phyloP scores from a whole-genome alignment of 192 early-diverging fungal species.

The Coemansia interrupta region DNA sequence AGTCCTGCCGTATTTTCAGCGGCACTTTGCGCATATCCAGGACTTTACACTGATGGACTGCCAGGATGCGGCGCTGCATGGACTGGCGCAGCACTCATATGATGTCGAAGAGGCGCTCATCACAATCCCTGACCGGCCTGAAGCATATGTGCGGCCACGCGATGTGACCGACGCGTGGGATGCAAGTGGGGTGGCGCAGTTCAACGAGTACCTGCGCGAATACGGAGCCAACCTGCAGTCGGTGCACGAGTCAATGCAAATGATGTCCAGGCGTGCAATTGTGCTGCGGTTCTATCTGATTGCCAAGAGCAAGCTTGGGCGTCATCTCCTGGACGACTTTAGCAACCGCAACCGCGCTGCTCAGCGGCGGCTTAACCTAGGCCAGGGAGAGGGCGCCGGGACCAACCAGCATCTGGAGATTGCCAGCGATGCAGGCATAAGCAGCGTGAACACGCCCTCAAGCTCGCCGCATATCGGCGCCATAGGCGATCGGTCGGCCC shows the following conservation, averaged over 20 bases:
- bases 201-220: conserved; percentile 60
- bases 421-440: conserved; percentile 30
- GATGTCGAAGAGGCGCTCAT: conserved; percentile 60
- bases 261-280: conserved; percentile 50
- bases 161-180: conserved; percentile 59
- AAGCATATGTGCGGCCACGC: conserved; percentile 51
- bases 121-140: conserved; percentile 44
- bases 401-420: conserved; percentile 33
- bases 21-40: conserved; percentile 20
- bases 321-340: conserved; percentile 60
- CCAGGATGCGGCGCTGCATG: conserved; percentile 61
- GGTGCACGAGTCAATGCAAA: conserved; percentile 55
- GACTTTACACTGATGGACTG: conserved; percentile 60
- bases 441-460: conserved; percentile 27
- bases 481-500: not conserved
- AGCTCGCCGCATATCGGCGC: conserved; percentile 23
- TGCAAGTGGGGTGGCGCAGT: conserved; percentile 49
- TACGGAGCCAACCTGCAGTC: conserved; percentile 65
- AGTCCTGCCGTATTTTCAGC: conserved; percentile 39
- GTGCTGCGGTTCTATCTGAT: conserved; percentile 64
- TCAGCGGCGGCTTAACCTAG: conserved; percentile 37
- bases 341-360: conserved; percentile 54
- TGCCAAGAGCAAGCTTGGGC: conserved; percentile 58
- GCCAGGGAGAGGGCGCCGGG: conserved; percentile 39
- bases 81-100: conserved; percentile 52